These are phyloP conservation scores for Trypanosoma cruzi DNA, from an alignment of 208 protist genomes.

Conservation along the genomic window DNA sequence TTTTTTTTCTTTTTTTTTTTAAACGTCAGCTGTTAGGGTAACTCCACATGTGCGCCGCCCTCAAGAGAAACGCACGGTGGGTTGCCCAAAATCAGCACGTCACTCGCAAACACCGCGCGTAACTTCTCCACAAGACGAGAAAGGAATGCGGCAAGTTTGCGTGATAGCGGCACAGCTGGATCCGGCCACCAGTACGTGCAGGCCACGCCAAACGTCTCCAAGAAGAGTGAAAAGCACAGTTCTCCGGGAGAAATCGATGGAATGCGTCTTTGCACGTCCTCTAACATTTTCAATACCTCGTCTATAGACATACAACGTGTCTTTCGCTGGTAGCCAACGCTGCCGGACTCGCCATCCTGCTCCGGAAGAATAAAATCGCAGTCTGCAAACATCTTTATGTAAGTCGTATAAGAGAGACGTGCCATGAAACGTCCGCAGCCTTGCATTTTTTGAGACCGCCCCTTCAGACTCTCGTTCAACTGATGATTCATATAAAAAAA, in stretches of 20 bases:
- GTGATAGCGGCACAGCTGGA: constrained; percentile 57
- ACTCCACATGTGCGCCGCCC: constrained; percentile 38
- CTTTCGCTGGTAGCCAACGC: constrained; percentile 13
- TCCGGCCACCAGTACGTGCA: constrained; percentile 82
- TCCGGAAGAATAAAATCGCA: constrained; percentile 56
- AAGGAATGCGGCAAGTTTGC: constrained; percentile 79
- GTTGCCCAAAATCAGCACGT: constrained; percentile 63
- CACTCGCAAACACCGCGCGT: constrained; percentile 41
- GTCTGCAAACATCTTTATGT: constrained; percentile 65
- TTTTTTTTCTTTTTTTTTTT: no score
- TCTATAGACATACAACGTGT: constrained; percentile 43
- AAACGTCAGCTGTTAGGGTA: constrained; percentile 3
- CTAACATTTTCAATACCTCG: constrained; percentile 41
- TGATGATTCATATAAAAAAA: constrained; percentile 86
- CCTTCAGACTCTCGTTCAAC: constrained; percentile 38
- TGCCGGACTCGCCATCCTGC: constrained; percentile 9
- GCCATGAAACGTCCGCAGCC: constrained; percentile 69
- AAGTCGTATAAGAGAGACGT: constrained; percentile 46
- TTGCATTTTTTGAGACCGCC: constrained; percentile 49
- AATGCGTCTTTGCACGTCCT: constrained; percentile 18
- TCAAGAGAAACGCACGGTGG: constrained; percentile 55
- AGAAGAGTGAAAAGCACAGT: constrained; percentile 74
- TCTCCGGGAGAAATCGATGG: constrained; percentile 30
- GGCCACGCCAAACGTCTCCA: constrained; percentile 56
- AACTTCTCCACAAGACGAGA: constrained; percentile 59